A percentile compares a stretch with the other conserved stretches of the same genome.
phyloP scores from a whole-genome alignment of 2,329 filamentous ascomycete genomes.

The Calonectria fujianensis region DNA sequence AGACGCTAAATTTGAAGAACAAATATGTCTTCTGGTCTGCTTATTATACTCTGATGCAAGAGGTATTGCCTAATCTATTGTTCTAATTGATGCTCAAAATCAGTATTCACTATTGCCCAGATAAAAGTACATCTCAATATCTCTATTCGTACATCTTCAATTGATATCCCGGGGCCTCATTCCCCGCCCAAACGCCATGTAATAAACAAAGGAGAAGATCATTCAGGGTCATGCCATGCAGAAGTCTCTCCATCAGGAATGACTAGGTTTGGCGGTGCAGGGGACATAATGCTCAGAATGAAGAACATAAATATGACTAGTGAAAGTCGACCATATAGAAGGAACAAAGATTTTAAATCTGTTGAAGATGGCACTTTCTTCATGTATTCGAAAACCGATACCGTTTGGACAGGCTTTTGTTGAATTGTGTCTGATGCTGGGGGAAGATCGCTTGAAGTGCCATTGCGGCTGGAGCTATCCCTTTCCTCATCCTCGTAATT shows the following conservation, averaged over 20 bases:
- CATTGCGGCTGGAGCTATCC: not conserved
- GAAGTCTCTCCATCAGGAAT: slow-evolving; percentile 3
- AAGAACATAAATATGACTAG: not conserved
- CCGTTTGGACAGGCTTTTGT: too few species aligned
- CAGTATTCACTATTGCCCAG: too few species aligned
- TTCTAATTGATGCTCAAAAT: too few species aligned
- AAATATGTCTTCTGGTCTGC: too few species aligned
- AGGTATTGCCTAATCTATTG: too few species aligned
- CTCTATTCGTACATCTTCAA: not conserved
- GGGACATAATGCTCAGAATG: not conserved
- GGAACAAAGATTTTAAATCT: not conserved
- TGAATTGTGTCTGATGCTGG: too few species aligned
- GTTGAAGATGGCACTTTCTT: not conserved
- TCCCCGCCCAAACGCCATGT: not conserved
- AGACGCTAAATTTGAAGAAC: not conserved
- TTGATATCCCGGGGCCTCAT: not conserved
- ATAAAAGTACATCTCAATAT: not conserved
- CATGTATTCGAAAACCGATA: not conserved
- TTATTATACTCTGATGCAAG: too few species aligned
- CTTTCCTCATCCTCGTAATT: not conserved
- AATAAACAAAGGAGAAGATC: not conserved
- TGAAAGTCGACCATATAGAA: not conserved
- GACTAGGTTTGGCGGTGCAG: not conserved
- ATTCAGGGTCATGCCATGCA: not conserved
- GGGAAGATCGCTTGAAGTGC: not conserved